Evolutionary conservation across 768 basidiomycete species (phyloP).

Genomic region (Collybiopsis confluens): DNA sequence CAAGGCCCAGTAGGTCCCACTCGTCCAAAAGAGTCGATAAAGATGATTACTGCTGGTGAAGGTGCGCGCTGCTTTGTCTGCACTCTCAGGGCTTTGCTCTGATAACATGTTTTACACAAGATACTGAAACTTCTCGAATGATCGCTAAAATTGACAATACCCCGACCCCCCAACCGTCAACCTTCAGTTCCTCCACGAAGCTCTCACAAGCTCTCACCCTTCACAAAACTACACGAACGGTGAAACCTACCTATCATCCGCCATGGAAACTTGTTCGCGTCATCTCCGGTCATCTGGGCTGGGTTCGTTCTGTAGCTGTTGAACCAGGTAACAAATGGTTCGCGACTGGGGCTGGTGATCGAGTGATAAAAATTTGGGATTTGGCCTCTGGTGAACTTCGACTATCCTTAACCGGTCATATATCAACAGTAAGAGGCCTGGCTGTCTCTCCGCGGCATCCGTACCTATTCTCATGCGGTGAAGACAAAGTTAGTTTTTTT

Average conservation of each 20-base stretch:
- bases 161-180: constrained; percentile 62
- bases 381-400: constrained; percentile 95
- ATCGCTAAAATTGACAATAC: constrained; percentile 76
- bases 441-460: constrained; percentile 93
- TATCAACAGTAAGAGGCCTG: constrained; percentile 91
- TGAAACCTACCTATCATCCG: constrained; percentile 94
- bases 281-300: constrained; percentile 96
- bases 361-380: constrained; percentile 99
- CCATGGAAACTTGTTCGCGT: constrained; percentile 96
- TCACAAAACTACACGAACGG: constrained; percentile 89
- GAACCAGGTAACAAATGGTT: constrained; percentile 99
- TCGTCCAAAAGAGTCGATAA: constrained; percentile 58
- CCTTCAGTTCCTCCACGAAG: constrained; percentile 57
- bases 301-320: constrained; percentile 94
- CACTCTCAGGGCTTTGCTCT: too few relatives aligned
- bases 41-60: constrained; percentile 74
- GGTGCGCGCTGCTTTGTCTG: constrained; percentile 26
- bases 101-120: too few relatives aligned
- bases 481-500: constrained; percentile 76
- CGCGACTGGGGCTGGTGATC: constrained; percentile 94
- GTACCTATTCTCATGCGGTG: constrained; percentile 95
- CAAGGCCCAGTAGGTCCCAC: constrained; percentile 80
- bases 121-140: constrained; percentile 55
- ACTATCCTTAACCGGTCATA: constrained; percentile 95
- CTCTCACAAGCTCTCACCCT: constrained; percentile 88